A percentile compares a stretch with the other conserved stretches of the same genome.
Conservation (phyloP, 2,329 filamentous ascomycete species). For the Cladosporium velox region DNA sequence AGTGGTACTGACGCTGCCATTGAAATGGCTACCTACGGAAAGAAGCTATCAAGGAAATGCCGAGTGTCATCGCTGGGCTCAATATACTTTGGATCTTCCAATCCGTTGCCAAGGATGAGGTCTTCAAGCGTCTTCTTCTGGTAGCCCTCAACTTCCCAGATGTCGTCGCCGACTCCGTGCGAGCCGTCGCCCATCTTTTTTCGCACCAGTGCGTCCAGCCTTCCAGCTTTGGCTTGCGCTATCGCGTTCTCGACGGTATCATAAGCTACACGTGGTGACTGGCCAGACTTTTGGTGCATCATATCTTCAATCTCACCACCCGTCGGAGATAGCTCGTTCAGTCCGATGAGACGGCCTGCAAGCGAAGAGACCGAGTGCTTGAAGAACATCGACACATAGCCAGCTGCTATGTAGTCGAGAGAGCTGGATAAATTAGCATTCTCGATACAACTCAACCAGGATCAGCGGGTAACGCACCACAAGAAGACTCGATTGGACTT, state of each 20-base stretch:
- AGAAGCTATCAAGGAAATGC: background rate
- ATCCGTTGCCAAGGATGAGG: background rate
- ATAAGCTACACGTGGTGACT: background rate
- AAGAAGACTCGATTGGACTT: background rate
- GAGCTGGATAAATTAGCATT: background rate
- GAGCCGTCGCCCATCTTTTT: constrained; percentile 6
- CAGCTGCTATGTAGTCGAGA: background rate
- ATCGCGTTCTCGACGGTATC: constrained; percentile 3
- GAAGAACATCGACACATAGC: constrained; percentile 1
- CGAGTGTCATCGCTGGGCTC: background rate
- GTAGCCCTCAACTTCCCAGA: constrained; percentile 1
- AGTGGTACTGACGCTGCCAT: background rate
- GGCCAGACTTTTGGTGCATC: background rate
- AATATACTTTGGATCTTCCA: background rate
- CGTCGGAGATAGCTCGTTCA: background rate
- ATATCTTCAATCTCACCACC: background rate
- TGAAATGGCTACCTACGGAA: background rate
- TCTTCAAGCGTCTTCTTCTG: constrained; percentile 1
- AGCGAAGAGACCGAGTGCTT: background rate
- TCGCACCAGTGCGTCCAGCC: background rate
- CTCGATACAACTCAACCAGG: background rate
- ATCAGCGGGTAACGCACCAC: background rate
- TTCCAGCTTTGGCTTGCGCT: background rate
- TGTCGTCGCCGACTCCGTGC: background rate
- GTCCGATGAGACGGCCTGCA: background rate